Base-by-base conservation (phyloP, 2,329 filamentous ascomycete species). In the Leptosphaerulina australis region DNA sequence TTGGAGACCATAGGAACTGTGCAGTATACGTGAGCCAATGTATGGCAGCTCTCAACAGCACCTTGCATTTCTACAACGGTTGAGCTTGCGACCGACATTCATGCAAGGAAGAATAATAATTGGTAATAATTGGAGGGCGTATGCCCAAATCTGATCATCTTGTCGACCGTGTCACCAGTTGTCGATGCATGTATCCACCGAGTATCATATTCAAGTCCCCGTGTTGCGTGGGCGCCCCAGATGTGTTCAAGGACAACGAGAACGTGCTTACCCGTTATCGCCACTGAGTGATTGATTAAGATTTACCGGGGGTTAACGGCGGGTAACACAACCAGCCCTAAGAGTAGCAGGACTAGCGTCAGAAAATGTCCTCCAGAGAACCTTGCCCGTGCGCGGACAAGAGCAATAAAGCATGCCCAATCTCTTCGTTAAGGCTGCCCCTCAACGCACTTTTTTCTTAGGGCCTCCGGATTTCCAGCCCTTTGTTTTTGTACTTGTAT, bases 401-500 rank as follows among this genome's bases (percentile, higher is more conserved):
- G 44, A 39, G 44, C 34, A 53, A 53, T 51, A 44, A 53, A 53
- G 38, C n/a, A n/a, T n/a, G n/a, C 39, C 50, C 37, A 33, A 44
- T 38, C 31, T 39, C 36, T 17, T 41, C 48, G 25, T 39, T 33
- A 22, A 46, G 35, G 12, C 29, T 35, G 21, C 31, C 25, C 34
- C 50, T 31, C 43, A 34, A 48, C 50, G 28, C 43, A 43, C 31
- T 41, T 47, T 41, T 44, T 35, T 11, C 14, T n/a, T n/a, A 28
- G 43, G 39, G 44, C 53, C 30, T 29, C 22, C 31, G 35, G 38
- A 50, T 54, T 52, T 58, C 49, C 46, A 50, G 53, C 50, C 48
- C 39, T 55, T 59, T 37, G 36, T 59, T 55, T 36, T 55, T 46
- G 47, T 55, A 45, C 53, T 60, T 63, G 51, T 59, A 58, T 59